Conservation (phyloP, 2,329 filamentous ascomycete species). For the Coniella lustricola region DNA sequence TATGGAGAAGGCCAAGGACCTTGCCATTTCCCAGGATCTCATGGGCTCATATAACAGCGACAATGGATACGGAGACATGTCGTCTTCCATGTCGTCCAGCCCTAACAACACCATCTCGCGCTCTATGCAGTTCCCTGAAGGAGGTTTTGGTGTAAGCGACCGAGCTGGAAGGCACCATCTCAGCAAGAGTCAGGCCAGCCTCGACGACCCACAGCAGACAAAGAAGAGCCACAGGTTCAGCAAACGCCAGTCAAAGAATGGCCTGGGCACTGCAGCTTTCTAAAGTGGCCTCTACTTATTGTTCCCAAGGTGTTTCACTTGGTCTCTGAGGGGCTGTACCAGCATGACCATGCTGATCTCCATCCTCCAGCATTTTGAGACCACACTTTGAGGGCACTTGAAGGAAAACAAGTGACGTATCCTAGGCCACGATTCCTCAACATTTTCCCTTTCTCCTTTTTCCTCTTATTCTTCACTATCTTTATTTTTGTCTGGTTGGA, state of each 20-base stretch:
- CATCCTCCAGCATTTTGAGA: background rate
- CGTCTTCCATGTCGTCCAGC: constrained; percentile 63
- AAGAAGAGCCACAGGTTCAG: constrained; percentile 66
- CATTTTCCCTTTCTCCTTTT: background rate
- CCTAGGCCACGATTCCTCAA: too few relatives aligned
- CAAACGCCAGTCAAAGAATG: constrained; percentile 88
- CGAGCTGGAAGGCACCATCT: constrained; percentile 50
- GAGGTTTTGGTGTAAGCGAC: constrained; percentile 38
- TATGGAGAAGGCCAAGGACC: constrained; percentile 77
- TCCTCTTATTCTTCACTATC: background rate
- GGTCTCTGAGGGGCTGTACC: background rate
- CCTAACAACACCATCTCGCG: constrained; percentile 67
- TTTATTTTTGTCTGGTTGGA: background rate
- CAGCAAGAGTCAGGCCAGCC: constrained; percentile 50
- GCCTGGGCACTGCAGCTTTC: constrained; percentile 75
- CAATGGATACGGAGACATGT: constrained; percentile 59
- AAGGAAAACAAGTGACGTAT: constrained; percentile 1
- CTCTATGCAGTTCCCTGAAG: constrained; percentile 44
- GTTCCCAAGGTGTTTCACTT: constrained; percentile 4
- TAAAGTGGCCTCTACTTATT: constrained; percentile 32
- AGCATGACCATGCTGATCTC: background rate
- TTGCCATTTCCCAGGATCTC: constrained; percentile 68
- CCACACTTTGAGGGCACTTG: background rate
- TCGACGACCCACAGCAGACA: constrained; percentile 41
- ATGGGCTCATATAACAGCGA: constrained; percentile 60